Conservation (phyloP, 345 rosid species). For the Pugionium dolabratum region DNA sequence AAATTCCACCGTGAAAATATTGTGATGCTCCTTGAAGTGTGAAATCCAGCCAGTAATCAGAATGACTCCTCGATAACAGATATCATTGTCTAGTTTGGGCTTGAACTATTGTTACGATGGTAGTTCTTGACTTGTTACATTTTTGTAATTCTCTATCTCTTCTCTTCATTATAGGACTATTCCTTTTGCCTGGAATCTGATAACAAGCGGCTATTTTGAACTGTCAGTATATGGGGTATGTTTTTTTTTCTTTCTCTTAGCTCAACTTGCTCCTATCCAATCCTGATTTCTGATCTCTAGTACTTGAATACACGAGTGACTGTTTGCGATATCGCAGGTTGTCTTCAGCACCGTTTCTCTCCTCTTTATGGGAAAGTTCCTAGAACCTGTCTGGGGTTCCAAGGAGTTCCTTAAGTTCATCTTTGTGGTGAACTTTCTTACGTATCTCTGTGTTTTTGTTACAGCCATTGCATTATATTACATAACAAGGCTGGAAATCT, state of each 20-base stretch:
- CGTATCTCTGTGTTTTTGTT: constrained; percentile 75
- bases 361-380: constrained; percentile 87
- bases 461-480: constrained; percentile 91
- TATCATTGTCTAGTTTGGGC: neutral
- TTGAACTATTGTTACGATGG: neutral
- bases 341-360: constrained; percentile 73
- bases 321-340: constrained; percentile 49
- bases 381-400: constrained; percentile 97
- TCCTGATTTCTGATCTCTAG: constrained; percentile 6
- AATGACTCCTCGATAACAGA: no score
- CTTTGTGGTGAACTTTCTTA: constrained; percentile 74
- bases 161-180: constrained; percentile 65
- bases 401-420: constrained; percentile 95
- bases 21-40: no score
- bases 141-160: neutral
- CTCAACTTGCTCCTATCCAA: neutral
- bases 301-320: constrained; percentile 28
- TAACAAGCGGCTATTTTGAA: constrained; percentile 90
- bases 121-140: constrained; percentile 9
- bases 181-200: constrained; percentile 95
- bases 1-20: no score
- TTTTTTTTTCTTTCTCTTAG: neutral
- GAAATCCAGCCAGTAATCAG: no score
- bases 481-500: constrained; percentile 65
- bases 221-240: constrained; percentile 83